These are phyloP conservation scores for Knufia petricola DNA, from an alignment of 2,329 filamentous ascomycete genomes.

Conservation along the genomic window DNA sequence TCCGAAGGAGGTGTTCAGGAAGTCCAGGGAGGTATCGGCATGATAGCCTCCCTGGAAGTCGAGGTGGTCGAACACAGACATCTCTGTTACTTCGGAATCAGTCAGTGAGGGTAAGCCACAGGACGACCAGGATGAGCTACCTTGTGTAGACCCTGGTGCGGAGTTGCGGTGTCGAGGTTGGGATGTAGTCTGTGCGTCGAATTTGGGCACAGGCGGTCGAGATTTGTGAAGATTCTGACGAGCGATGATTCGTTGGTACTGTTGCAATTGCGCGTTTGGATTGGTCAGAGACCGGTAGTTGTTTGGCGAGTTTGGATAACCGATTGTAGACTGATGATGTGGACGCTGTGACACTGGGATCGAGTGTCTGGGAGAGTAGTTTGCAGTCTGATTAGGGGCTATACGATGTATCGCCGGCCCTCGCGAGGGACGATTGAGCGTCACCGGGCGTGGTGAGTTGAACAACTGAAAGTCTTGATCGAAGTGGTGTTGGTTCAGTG, in stretches of 20 bases:
- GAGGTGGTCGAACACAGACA: conserved; percentile 20
- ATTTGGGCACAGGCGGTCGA: conserved; percentile 27
- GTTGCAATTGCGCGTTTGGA: conserved; percentile 21
- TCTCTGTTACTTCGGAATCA: conserved; percentile 13
- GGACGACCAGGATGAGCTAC: conserved; percentile 33
- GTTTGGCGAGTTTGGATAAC: conserved; percentile 19
- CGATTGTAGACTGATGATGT: conserved; percentile 17
- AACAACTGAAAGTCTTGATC: conserved; percentile 30
- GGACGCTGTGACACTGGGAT: conserved; percentile 13
- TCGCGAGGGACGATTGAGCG: conserved; percentile 20
- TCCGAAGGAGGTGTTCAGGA: conserved; percentile 15
- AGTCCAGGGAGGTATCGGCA: conserved; percentile 17
- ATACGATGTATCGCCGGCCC: conserved; percentile 26
- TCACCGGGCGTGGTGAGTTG: conserved; percentile 19
- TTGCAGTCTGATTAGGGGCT: conserved; percentile 23
- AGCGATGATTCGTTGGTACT: conserved; percentile 17
- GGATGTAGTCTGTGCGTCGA: conserved; percentile 21
- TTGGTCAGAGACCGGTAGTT: conserved; percentile 20
- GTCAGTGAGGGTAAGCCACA: conserved; percentile 25
- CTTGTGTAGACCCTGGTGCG: conserved; percentile 18
- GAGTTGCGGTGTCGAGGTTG: conserved; percentile 19
- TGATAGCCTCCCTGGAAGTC: conserved; percentile 18
- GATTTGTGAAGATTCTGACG: conserved; percentile 12
- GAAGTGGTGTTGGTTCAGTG: conserved; percentile 19
- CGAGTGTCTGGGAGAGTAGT: conserved; percentile 21